phyloP scores from a whole-genome alignment of 805 yeast species.

The Candida arabinofermentans region DNA sequence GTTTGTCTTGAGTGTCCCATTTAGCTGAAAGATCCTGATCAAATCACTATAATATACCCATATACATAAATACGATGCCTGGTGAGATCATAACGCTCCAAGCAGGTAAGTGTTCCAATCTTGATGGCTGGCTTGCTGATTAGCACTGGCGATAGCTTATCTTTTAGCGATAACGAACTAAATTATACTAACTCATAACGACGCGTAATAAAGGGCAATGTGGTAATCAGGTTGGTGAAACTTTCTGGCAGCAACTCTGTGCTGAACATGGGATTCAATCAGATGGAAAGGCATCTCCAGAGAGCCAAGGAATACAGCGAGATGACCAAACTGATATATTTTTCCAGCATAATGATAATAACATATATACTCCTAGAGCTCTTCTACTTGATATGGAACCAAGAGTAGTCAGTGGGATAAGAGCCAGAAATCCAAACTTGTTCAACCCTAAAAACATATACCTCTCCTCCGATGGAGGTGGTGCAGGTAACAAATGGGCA shows the following conservation, averaged over 20 bases:
- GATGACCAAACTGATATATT: conserved; percentile 81
- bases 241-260: conserved; percentile 88
- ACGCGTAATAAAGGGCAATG: conserved; percentile 63
- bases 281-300: conserved; percentile 52
- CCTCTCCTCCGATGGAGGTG: conserved; percentile 75
- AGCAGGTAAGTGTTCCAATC: conserved; percentile 36
- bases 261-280: conserved; percentile 78
- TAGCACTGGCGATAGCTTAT: not conserved
- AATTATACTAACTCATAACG: conserved; percentile 8
- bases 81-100: conserved; percentile 71
- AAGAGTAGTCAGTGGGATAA: conserved; percentile 67
- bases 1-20: too few relatives aligned
- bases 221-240: conserved; percentile 92
- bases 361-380: conserved; percentile 85
- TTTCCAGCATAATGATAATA: conserved; percentile 65
- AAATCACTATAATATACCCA: too few relatives aligned
- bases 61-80: conserved; percentile 30
- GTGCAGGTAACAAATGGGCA: conserved; percentile 97
- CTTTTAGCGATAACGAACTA: not conserved
- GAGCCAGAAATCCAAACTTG: conserved; percentile 46
- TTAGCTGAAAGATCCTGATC: too few relatives aligned
- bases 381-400: conserved; percentile 87
- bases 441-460: conserved; percentile 83
- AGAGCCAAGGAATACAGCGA: conserved; percentile 32
- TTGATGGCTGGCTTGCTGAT: not conserved